phyloP scores from a whole-genome alignment of 768 basidiomycete genomes.

The Candolleomyces aberdarensis region DNA sequence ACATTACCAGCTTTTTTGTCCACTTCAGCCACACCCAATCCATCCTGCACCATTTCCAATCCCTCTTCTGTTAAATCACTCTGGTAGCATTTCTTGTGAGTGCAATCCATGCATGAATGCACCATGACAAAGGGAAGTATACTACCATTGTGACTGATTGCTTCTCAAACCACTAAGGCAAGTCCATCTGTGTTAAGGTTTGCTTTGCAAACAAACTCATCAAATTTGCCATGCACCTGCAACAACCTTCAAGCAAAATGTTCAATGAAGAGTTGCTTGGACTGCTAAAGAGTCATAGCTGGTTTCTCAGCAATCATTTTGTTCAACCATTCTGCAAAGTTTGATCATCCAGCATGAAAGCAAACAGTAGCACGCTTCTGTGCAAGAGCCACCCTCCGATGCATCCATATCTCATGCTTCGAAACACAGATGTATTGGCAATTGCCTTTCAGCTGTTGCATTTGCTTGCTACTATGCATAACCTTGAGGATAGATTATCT shows the following conservation, averaged over 20 bases:
- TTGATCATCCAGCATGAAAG: slow-evolving; percentile 27
- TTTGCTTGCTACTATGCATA: neutral
- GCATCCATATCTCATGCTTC: slow-evolving; percentile 22
- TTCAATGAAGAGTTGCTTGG: slow-evolving; percentile 24
- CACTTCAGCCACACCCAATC: neutral
- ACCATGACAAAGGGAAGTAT: slow-evolving; percentile 6
- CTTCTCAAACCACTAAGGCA: slow-evolving; percentile 6
- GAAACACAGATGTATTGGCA: slow-evolving; percentile 21
- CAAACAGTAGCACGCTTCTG: slow-evolving; percentile 22
- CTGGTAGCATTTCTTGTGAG: slow-evolving; percentile 20
- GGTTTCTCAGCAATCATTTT: slow-evolving; percentile 4
- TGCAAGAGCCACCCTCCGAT: slow-evolving; percentile 17
- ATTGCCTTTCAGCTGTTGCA: slow-evolving; percentile 13
- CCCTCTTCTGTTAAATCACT: slow-evolving; percentile 13
- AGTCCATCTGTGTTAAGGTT: slow-evolving; percentile 14
- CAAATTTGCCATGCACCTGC: slow-evolving; percentile 9
- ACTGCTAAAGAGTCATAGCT: slow-evolving; percentile 19
- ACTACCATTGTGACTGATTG: slow-evolving; percentile 17
- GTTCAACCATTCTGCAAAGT: slow-evolving; percentile 25
- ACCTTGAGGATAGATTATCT: neutral
- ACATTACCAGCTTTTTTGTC: neutral
- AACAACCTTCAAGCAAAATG: slow-evolving; percentile 22
- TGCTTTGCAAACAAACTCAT: slow-evolving; percentile 12
- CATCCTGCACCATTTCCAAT: neutral
- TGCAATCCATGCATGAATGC: slow-evolving; percentile 17